phyloP scores from a whole-genome alignment of 805 yeast genomes.

The Blastobotrys chiropterorum region DNA sequence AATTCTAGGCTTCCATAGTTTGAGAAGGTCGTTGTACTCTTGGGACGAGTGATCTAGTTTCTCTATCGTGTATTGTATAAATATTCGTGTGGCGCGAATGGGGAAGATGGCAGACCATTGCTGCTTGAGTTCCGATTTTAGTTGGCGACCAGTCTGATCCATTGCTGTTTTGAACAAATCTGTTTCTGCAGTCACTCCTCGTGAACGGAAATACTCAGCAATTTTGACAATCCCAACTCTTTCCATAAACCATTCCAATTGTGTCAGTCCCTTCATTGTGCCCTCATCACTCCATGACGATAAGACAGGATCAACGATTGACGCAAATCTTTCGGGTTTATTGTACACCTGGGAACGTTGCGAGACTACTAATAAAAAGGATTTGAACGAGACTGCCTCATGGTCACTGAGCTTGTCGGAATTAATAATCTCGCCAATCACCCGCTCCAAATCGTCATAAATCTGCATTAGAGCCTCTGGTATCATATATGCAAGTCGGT shows the following conservation, averaged over 20 bases:
- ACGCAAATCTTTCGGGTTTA: conserved; percentile 71
- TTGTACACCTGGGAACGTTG: conserved; percentile 64
- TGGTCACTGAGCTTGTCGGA: conserved; percentile 74
- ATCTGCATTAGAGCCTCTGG: conserved; percentile 83
- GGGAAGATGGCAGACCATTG: conserved; percentile 96
- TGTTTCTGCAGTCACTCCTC: conserved; percentile 74
- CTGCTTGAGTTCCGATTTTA: conserved; percentile 74
- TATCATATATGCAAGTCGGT: conserved; percentile 89
- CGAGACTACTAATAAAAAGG: conserved; percentile 85
- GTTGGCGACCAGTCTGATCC: conserved; percentile 79
- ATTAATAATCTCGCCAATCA: conserved; percentile 62
- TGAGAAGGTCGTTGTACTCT: conserved; percentile 63
- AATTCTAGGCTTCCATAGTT: conserved; percentile 88
- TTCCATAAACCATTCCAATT: conserved; percentile 97
- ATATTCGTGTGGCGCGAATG: conserved; percentile 88
- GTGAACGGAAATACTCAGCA: conserved; percentile 78
- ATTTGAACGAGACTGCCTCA: conserved; percentile 89
- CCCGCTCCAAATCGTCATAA: conserved; percentile 74
- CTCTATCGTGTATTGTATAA: conserved; percentile 92
- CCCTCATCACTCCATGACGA: conserved; percentile 88
- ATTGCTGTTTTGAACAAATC: conserved; percentile 71
- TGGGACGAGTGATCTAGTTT: conserved; percentile 73
- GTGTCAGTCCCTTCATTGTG: conserved; percentile 82
- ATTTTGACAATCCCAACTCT: conserved; percentile 90
- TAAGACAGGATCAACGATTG: conserved; percentile 89